Conservation (phyloP, 306 rosid genomes). For the Myrica gale region DNA sequence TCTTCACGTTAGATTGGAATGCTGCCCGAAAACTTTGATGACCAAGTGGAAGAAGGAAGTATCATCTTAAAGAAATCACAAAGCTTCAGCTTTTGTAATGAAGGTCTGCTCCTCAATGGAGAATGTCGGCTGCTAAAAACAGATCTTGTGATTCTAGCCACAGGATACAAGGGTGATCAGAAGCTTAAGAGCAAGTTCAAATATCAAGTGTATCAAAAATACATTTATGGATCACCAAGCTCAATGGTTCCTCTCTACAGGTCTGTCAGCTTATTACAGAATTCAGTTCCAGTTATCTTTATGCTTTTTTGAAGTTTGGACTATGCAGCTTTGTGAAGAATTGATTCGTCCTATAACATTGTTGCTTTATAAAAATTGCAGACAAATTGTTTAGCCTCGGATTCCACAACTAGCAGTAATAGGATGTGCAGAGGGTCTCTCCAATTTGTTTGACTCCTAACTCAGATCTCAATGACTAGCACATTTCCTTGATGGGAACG, state of each 20-base stretch:
- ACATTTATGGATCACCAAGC: constrained; percentile 18
- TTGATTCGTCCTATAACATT: background rate
- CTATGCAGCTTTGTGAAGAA: no score
- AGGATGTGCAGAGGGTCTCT: constrained; percentile 42
- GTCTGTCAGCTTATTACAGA: constrained; percentile 15
- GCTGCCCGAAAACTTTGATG: constrained; percentile 38
- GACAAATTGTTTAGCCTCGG: constrained; percentile 40
- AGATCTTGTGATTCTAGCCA: constrained; percentile 54
- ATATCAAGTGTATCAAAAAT: constrained; percentile 35
- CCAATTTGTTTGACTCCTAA: constrained; percentile 31
- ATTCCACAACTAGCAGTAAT: constrained; percentile 44
- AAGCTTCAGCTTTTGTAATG: constrained; percentile 36
- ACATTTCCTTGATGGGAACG: constrained; percentile 36
- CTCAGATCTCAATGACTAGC: constrained; percentile 47
- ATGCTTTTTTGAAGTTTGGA: background rate
- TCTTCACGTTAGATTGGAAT: constrained; percentile 32
- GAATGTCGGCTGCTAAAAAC: constrained; percentile 34
- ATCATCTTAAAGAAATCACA: constrained; percentile 42
- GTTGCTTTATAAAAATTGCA: constrained; percentile 3
- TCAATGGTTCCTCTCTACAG: constrained; percentile 43
- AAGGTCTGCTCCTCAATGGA: constrained; percentile 44
- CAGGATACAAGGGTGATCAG: constrained; percentile 51
- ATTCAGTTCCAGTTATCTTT: background rate
- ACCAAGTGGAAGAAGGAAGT: constrained; percentile 49
- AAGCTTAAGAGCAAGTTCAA: constrained; percentile 45